Evolutionary conservation across 169 alveolate genomes (phyloP), one percentile per base, ranked within the genome.

Genomic region (Babesia ovis): DNA sequence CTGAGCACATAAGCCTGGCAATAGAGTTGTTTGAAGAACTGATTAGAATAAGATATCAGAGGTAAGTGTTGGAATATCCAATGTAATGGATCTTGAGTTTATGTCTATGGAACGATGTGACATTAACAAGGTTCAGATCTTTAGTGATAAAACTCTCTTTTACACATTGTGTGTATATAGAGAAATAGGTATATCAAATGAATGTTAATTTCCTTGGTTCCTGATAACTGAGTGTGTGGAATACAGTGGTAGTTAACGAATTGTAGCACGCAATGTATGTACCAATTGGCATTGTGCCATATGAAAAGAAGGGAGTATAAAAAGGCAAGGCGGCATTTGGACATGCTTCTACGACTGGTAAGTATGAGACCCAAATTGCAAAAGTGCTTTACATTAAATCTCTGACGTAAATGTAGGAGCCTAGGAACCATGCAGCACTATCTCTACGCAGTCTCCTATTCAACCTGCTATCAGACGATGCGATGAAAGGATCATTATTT

Each of bases 241-340:
- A n/a, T n/a, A n/a, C n/a, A n/a, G n/a, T 4, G 43, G 25, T 27
- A 50, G 23, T 50, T 27, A 14, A 39, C 14, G n/a, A 9, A 39
- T 53, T 57, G 60, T 34, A 80, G 88, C 56, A 81, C 42, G 25
- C 75, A 83, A 34, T 83, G 91, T 32, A 66, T 87, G 77, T 87
- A 87, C 68, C 92, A 87, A 55, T 84, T 87, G 66, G 90, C 92
- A 48, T 61, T 87, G 59, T 84, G 90, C 48, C 89, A 83, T 60
- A 87, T 87, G 55, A 87, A 83, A 60, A 59, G 72, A 46, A 41
- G 89, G 58, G 85, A 80, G 45, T 87, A 83, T 80, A 68, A 76
- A 42, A 87, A 77, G 74, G 90, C 92, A 3, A 71, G 84, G 57
- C 71, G 82, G 35, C 76, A 87, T 66, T 67, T 87, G 83, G 90